Evolutionary conservation across 257 asterid genomes (phyloP).

Genomic region (Apocynum venetum): DNA sequence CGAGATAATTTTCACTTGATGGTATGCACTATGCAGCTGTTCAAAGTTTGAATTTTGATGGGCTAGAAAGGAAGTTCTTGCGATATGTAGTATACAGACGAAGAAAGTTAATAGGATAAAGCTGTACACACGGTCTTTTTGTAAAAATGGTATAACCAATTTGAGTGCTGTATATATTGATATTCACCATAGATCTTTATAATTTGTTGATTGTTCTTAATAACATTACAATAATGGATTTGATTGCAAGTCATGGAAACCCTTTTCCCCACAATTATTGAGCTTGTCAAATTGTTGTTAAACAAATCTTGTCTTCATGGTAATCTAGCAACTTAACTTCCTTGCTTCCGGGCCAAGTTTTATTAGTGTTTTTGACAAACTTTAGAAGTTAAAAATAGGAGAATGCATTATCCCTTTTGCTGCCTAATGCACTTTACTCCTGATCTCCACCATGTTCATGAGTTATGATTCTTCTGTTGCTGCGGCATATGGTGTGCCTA

Average conservation of each 20-base stretch:
- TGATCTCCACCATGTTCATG: not conserved
- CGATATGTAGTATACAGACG: not conserved
- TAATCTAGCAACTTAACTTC: too few relatives aligned
- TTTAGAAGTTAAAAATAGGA: too few relatives aligned
- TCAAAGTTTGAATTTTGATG: not conserved
- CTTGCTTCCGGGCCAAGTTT: too few relatives aligned
- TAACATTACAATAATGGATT: not conserved
- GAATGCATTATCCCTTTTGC: too few relatives aligned
- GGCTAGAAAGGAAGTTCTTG: not conserved
- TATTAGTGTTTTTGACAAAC: too few relatives aligned
- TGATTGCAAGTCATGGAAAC: not conserved
- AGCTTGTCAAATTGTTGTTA: not conserved
- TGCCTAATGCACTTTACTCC: too few relatives aligned
- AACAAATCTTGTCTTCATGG: not conserved
- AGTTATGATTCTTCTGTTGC: not conserved
- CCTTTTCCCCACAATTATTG: not conserved
- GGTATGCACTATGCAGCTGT: not conserved
- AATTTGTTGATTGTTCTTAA: not conserved
- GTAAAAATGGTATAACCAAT: not conserved
- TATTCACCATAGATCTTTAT: not conserved
- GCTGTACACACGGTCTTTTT: not conserved
- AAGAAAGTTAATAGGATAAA: not conserved
- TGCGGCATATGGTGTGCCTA: too few relatives aligned
- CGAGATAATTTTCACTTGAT: conserved; percentile 12
- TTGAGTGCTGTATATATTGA: conserved; percentile 11